A percentile compares a stretch with the other conserved stretches of the same genome.
phyloP scores from a whole-genome alignment of 345 rosid species.

The Populus pruinosa region DNA sequence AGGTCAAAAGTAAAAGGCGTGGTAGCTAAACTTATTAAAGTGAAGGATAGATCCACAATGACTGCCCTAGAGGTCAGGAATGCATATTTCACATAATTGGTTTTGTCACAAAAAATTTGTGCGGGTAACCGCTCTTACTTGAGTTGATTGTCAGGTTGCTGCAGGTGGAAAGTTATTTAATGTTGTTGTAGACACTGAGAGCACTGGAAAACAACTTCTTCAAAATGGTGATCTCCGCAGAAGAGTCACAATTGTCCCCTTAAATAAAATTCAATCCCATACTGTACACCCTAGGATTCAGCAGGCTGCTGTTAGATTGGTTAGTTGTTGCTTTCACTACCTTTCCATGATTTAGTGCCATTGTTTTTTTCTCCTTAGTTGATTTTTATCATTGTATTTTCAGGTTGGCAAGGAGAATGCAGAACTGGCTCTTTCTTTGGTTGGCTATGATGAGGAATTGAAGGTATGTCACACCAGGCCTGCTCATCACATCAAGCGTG shows the following conservation, averaged over 20 bases:
- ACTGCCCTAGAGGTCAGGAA: conserved; percentile 83
- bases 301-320: conserved; percentile 74
- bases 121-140: conserved; percentile 14
- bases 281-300: conserved; percentile 58
- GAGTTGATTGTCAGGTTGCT: conserved; percentile 57
- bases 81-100: background rate
- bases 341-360: background rate
- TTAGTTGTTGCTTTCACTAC: conserved; percentile 34
- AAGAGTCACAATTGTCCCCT: conserved; percentile 88
- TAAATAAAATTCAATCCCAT: conserved; percentile 74
- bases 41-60: conserved; percentile 75
- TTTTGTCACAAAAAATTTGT: background rate
- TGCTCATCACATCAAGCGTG: background rate
- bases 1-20: conserved; percentile 95
- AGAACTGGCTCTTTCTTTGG: conserved; percentile 85
- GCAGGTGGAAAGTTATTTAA: conserved; percentile 88
- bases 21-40: conserved; percentile 85
- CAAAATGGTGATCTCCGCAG: conserved; percentile 89
- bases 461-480: conserved; percentile 42
- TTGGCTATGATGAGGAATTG: conserved; percentile 70
- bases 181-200: conserved; percentile 91
- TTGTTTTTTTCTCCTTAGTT: background rate
- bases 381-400: conserved; percentile 17
- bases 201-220: conserved; percentile 88
- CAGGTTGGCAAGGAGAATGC: conserved; percentile 95